Base-by-base conservation (phyloP, 352 stramenopile genomes). In the Phytophthora boehmeriae region DNA sequence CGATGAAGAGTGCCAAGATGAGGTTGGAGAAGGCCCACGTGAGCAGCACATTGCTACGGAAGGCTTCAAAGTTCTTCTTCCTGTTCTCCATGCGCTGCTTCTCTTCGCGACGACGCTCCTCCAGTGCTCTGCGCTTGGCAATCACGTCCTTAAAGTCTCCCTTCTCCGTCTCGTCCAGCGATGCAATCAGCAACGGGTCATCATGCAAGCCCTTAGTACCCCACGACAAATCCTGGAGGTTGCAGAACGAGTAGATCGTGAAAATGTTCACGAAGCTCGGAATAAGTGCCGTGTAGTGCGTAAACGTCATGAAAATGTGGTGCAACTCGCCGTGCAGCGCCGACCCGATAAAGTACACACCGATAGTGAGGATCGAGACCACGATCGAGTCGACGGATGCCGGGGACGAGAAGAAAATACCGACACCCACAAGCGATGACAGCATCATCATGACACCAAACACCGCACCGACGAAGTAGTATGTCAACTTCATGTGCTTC, bases 181-280 rank as follows among this genome's bases (percentile, higher is more conserved):
- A 60, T 2, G 56, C 60, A 41, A 82, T 55, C 1, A 75, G 65
- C 14, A 78, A 45, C n/a, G 83, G 81, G 42, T 91, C 83, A 22
- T 83, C 64, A 25, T 71, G 59, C 22, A 94, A 57, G 0, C 88
- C 88, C 46, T 92, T 93, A 1, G 86, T 96, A 8, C 88, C 88
- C 88, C 88, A 96, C 13, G 83, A 94, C 49, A 96, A 69, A 54
- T 96, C 83, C 28, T 96, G 86, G 25, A 96, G 69, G 73, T 95
- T 95, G 56, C 83, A 96, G 67, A 94, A 95, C 49, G 85, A 93
- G 80, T 95, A 96, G 54, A 96, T 91, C 20, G 83, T 92, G 49
- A 95, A 92, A 47, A 95, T 95, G 66, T 94, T 96, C 30, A 97
- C 84, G 45, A 96, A 96, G 44, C 80, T 93, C 27, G 89, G 89